These are phyloP conservation scores for Calycina herbarum DNA, from an alignment of 2,329 filamentous ascomycete species.

Conservation along the genomic window DNA sequence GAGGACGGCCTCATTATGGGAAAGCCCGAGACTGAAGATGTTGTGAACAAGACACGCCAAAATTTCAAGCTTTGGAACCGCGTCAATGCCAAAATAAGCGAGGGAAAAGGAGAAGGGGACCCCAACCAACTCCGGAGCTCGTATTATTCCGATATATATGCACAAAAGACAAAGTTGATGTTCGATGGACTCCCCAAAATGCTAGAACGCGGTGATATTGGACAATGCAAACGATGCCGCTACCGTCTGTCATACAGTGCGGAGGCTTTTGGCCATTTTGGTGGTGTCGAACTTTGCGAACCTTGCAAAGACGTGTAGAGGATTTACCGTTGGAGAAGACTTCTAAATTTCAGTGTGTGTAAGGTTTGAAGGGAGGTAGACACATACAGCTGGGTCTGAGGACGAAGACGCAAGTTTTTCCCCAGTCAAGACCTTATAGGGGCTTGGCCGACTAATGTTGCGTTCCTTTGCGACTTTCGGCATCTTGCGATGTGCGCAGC, in stretches of 20 bases:
- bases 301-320: neutral
- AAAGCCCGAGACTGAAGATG: neutral
- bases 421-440: too few species aligned
- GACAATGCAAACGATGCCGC: neutral
- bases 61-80: conserved; percentile 9
- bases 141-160: neutral
- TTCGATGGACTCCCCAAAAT: neutral
- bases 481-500: too few species aligned
- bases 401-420: too few species aligned
- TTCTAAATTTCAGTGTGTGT: too few species aligned
- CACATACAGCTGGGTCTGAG: too few species aligned
- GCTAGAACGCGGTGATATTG: neutral
- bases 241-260: neutral
- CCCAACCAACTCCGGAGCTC: neutral
- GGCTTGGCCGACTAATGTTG: too few species aligned
- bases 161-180: neutral
- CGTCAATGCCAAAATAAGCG: neutral
- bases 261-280: neutral
- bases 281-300: conserved; percentile 4
- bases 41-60: neutral
- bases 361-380: too few species aligned
- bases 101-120: neutral
- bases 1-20: neutral
- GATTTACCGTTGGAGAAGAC: too few species aligned
- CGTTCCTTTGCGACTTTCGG: too few species aligned